These are phyloP conservation scores for Periconia sp. DNA, from an alignment of 2,329 filamentous ascomycete species.

Conservation along the genomic window DNA sequence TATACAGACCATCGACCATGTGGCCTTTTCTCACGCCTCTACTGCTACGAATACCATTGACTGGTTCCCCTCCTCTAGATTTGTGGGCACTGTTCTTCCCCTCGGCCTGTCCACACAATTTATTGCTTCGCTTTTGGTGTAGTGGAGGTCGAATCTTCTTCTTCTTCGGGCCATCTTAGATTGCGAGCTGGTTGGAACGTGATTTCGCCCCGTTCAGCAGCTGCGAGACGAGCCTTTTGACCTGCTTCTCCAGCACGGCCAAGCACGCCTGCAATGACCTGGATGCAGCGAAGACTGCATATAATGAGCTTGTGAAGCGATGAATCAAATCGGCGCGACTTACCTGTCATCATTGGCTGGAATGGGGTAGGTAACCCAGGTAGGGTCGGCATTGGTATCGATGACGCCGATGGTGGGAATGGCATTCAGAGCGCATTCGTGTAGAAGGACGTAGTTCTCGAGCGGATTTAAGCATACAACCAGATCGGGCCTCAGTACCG, in stretches of 20 bases:
- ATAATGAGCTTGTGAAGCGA: conserved; percentile 7
- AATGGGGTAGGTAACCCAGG: conserved; percentile 94
- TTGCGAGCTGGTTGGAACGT: conserved; percentile 52
- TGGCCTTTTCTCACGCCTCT: too few relatives aligned
- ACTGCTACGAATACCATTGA: not conserved
- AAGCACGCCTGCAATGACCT: conserved; percentile 81
- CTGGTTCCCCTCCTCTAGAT: not conserved
- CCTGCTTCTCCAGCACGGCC: conserved; percentile 82
- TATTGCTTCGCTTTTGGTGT: not conserved
- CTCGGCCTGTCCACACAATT: not conserved
- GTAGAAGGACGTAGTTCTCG: conserved; percentile 87
- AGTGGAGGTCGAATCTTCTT: conserved; percentile 9
- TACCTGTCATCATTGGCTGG: conserved; percentile 95
- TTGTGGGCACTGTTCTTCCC: too few relatives aligned
- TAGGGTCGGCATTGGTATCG: conserved; percentile 89
- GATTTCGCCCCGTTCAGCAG: conserved; percentile 64
- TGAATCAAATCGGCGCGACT: conserved; percentile 21
- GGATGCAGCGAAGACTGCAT: conserved; percentile 73
- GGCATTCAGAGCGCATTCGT: conserved; percentile 84
- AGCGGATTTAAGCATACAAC: conserved; percentile 90
- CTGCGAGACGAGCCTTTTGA: conserved; percentile 64
- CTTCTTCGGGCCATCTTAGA: conserved; percentile 20
- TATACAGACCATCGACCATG: not conserved
- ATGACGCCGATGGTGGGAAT: conserved; percentile 94
- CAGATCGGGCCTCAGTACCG: conserved; percentile 79